Evolutionary conservation across 305 asterid genomes (phyloP), one percentile per base, ranked within the genome.

Genomic region (Lippia alba): DNA sequence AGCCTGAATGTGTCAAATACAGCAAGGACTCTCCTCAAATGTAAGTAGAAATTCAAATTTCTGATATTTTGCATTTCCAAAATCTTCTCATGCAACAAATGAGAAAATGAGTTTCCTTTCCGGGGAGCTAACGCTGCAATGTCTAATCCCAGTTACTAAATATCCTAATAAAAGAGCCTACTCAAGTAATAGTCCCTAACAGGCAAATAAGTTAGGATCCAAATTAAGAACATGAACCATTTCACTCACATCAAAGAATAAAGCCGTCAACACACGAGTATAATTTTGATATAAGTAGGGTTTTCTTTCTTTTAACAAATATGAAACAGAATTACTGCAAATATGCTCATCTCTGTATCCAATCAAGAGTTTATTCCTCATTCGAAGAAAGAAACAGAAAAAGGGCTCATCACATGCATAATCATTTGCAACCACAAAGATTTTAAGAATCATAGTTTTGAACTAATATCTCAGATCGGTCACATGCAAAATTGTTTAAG

Each of bases 131-230:
- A n/a, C n/a, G n/a, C n/a, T n/a, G n/a, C n/a, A 3, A 53, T 12
- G 51, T 49, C 20, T 34, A 51, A 16, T 6, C 40, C 40, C 30
- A 18, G 24, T 24, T 19, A 9, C 66, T 1, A 61, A 36, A 15
- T 24, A 17, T 6, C 16, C 36, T 17, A 65, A 65, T 4, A 16
- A 49, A 49, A 65, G 32, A 20, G 10, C 19, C 8, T 32, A 7
- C 48, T 18, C 30, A 53, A 36, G 61, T 40, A 66, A 17, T 20
- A 40, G 17, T 67, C 56, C 24, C 7, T 9, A 11, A 49, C 46
- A 64, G 48, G 30, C 33, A 46, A 20, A 12, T 51, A 44, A 19
- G 51, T 67, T 54, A 56, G 64, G 45, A 56, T 20, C 56, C 39
- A 9, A 56, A 67, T 24, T 33, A 19, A 14, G 36, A 18, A 45